These are phyloP conservation scores for Lepidium campestre DNA, from an alignment of 441 rosid genomes.

Conservation along the genomic window DNA sequence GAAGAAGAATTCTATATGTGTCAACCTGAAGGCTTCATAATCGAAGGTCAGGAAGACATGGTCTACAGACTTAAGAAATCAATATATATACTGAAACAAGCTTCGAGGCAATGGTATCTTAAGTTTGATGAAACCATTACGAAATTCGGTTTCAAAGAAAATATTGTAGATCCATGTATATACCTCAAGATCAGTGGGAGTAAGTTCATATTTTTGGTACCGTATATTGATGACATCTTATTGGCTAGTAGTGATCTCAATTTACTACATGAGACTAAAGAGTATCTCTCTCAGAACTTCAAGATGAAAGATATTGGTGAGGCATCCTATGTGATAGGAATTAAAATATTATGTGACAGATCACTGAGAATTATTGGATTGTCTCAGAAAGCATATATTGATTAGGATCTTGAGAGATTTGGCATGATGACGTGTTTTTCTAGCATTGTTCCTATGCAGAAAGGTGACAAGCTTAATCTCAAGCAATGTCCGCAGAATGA, in stretches of 20 bases:
- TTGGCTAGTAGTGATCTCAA: too few relatives aligned
- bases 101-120: too few relatives aligned
- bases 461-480: too few relatives aligned
- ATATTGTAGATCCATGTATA: too few relatives aligned
- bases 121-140: too few relatives aligned
- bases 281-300: too few relatives aligned
- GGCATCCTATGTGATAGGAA: neutral
- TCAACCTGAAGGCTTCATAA: neutral
- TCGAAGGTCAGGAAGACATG: neutral
- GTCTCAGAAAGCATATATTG: neutral
- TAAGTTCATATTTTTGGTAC: neutral
- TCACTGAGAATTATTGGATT: neutral
- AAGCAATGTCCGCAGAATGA: neutral
- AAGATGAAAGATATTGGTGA: too few relatives aligned
- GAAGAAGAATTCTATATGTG: neutral
- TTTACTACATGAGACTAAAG: too few relatives aligned
- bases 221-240: neutral
- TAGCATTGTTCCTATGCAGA: neutral
- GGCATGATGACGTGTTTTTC: neutral
- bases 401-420: neutral
- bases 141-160: too few relatives aligned
- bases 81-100: neutral
- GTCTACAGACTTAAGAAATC: neutral
- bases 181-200: neutral
- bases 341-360: neutral